phyloP scores from a whole-genome alignment of 306 rosid species.

The Prunus armeniaca region DNA sequence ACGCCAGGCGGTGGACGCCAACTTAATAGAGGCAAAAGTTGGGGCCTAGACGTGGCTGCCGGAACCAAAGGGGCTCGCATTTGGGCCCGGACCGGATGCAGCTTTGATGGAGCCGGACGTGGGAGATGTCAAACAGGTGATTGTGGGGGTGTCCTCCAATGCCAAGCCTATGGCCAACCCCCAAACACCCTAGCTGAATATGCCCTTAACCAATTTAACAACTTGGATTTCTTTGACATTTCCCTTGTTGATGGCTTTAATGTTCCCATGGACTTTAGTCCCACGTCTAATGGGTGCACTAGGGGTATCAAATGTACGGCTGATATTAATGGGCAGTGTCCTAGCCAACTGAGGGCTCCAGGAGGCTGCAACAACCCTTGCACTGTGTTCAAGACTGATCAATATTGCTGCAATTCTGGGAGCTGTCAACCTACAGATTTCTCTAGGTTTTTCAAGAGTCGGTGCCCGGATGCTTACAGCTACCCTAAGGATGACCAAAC shows the following conservation, averaged over 20 bases:
- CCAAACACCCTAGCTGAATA: constrained; percentile 66
- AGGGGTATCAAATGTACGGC: constrained; percentile 18
- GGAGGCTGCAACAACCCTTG: constrained; percentile 39
- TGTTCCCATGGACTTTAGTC: constrained; percentile 31
- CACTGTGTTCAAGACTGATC: constrained; percentile 29
- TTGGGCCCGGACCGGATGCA: constrained; percentile 26
- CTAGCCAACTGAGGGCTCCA: background rate
- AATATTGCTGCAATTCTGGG: constrained; percentile 34
- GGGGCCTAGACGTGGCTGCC: constrained; percentile 10
- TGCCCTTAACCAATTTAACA: constrained; percentile 39
- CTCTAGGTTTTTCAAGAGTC: constrained; percentile 24
- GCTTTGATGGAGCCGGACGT: constrained; percentile 15
- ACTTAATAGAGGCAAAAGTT: constrained; percentile 5
- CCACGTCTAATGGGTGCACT: constrained; percentile 11
- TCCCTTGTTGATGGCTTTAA: constrained; percentile 37
- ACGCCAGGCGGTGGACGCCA: constrained; percentile 23
- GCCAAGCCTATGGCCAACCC: constrained; percentile 39
- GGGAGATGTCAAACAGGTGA: constrained; percentile 31
- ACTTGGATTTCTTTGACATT: constrained; percentile 24
- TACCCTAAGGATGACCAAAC: constrained; percentile 34
- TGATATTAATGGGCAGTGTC: constrained; percentile 23
- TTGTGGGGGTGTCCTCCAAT: constrained; percentile 25
- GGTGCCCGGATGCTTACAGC: constrained; percentile 38
- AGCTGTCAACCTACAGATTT: constrained; percentile 10
- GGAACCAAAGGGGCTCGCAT: constrained; percentile 22